A percentile compares a stretch with the other conserved stretches of the same genome.
phyloP scores from a whole-genome alignment of 1,139 yeast genomes.

The Debaryomyces fabryi region DNA sequence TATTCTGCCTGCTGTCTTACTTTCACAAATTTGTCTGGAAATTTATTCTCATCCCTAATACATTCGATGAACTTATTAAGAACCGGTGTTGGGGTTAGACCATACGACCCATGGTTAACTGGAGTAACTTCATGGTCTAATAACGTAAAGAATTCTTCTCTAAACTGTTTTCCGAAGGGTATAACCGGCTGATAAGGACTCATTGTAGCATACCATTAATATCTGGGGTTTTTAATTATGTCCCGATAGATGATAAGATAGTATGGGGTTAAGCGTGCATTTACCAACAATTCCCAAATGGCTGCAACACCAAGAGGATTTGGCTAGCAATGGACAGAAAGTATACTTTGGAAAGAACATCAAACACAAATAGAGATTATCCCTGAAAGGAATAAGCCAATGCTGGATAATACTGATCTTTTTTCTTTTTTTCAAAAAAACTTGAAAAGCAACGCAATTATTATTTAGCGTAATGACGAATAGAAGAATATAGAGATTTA shows the following conservation, averaged over 20 bases:
- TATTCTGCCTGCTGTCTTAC: constrained; percentile 21
- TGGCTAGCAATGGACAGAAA: not conserved
- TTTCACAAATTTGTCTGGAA: constrained; percentile 41
- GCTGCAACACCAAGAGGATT: not conserved
- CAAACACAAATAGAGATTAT: not conserved
- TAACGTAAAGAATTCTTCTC: constrained; percentile 45
- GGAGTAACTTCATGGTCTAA: constrained; percentile 40
- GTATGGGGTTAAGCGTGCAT: not conserved
- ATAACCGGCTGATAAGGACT: constrained; percentile 5
- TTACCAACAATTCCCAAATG: not conserved
- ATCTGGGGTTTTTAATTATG: not conserved
- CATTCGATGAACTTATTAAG: constrained; percentile 21
- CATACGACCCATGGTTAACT: constrained; percentile 61
- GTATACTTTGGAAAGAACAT: not conserved
- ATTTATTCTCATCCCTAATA: constrained; percentile 27
- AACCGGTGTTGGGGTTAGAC: constrained; percentile 48
- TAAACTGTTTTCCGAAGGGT: constrained; percentile 56
- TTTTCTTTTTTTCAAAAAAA: no score
- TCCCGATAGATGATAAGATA: not conserved
- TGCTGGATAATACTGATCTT: not conserved
- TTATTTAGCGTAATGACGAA: not conserved
- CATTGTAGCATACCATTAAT: not conserved
- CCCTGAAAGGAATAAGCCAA: not conserved
- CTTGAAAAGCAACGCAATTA: not conserved
- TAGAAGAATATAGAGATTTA: not conserved